Conservation (phyloP, 2,329 filamentous ascomycete genomes). For the Seiridium cupressi region DNA sequence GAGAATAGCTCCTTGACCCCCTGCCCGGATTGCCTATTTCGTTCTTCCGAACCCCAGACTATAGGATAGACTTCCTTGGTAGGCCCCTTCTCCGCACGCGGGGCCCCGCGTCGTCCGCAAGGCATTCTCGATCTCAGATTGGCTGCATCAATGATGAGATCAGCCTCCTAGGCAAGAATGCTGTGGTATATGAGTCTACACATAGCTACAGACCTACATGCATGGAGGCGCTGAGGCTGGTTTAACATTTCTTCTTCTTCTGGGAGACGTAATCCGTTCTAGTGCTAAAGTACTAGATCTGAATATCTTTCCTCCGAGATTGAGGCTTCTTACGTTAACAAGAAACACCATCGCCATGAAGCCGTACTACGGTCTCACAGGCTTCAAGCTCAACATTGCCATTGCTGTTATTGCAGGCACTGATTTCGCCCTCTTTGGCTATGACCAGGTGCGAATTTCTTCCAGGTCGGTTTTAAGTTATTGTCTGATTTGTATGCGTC, state of each 20-base stretch:
- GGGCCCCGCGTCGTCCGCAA: constrained; percentile 1
- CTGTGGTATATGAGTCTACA: background rate
- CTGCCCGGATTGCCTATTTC: background rate
- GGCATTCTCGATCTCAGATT: background rate
- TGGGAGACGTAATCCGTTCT: too few relatives aligned
- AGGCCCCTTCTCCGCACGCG: constrained; percentile 1
- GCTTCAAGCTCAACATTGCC: constrained; percentile 12
- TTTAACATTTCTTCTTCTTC: background rate
- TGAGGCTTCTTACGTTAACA: background rate
- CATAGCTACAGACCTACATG: background rate
- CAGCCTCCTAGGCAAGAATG: background rate
- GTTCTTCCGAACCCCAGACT: background rate
- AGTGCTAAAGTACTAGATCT: too few relatives aligned
- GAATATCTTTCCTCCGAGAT: background rate
- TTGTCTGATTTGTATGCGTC: background rate
- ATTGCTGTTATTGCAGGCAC: constrained; percentile 13
- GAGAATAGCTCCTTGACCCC: background rate
- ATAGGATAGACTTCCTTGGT: constrained; percentile 3
- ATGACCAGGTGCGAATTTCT: constrained; percentile 9
- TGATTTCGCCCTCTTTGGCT: constrained; percentile 15
- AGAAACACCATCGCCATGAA: constrained; percentile 1
- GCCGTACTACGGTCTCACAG: constrained; percentile 12
- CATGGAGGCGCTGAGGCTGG: background rate
- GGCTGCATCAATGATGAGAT: background rate
- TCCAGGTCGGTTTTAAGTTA: too few relatives aligned